A percentile compares a stretch with the other conserved stretches of the same genome.
Evolutionary conservation across 768 basidiomycete genomes (phyloP).

Genomic region (Psilocybe cyanescens): DNA sequence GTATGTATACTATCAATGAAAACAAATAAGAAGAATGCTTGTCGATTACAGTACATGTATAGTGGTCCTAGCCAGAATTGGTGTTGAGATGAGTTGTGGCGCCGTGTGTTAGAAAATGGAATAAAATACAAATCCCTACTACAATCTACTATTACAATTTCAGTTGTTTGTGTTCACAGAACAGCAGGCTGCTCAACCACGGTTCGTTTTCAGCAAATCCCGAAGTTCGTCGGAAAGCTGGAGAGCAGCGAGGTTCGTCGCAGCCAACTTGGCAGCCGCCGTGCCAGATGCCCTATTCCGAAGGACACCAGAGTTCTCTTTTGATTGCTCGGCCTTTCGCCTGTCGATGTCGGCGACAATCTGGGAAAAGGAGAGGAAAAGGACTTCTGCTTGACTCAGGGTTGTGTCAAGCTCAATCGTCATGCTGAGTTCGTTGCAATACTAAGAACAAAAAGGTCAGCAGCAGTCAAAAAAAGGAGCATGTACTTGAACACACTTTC

Average conservation of each 20-base stretch:
- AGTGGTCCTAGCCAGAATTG: background rate
- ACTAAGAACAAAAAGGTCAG: slow-evolving; percentile 43
- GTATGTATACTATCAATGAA: background rate
- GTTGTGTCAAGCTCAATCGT: slow-evolving; percentile 97
- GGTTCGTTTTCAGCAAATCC: slow-evolving; percentile 56
- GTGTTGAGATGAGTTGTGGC: background rate
- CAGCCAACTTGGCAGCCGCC: slow-evolving; percentile 22
- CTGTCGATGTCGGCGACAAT: slow-evolving; percentile 90
- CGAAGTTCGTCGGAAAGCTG: slow-evolving; percentile 65
- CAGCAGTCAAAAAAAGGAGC: background rate
- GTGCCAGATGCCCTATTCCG: slow-evolving; percentile 17
- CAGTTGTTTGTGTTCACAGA: background rate
- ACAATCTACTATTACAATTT: background rate
- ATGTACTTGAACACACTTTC: slow-evolving; percentile 45
- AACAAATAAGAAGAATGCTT: background rate
- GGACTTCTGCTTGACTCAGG: slow-evolving; percentile 94
- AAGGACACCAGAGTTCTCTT: slow-evolving; percentile 35
- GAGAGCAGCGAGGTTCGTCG: slow-evolving; percentile 43
- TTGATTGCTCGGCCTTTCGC: slow-evolving; percentile 63
- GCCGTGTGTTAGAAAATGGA: background rate
- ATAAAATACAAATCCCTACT: background rate
- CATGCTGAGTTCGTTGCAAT: slow-evolving; percentile 94
- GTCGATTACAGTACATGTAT: background rate
- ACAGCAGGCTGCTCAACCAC: slow-evolving; percentile 13
- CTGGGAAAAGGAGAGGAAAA: slow-evolving; percentile 90